These are phyloP conservation scores for Pseudonitzschia delicatissima DNA, from an alignment of 108 stramenopile species.

Conservation along the genomic window DNA sequence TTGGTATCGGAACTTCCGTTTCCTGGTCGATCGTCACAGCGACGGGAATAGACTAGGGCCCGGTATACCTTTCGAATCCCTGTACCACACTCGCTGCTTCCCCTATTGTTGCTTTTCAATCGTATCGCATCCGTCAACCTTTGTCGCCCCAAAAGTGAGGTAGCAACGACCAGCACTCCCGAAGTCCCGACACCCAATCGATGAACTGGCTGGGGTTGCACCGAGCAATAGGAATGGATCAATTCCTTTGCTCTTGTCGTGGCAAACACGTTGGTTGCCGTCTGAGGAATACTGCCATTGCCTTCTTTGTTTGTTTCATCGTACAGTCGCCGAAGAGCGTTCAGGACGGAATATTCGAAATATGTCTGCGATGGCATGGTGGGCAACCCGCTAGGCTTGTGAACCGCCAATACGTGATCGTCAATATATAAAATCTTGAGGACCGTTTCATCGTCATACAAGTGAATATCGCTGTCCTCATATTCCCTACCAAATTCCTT, in stretches of 20 bases:
- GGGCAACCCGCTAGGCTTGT: slow-evolving; percentile 5
- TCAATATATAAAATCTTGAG: slow-evolving; percentile 10
- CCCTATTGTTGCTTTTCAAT: not conserved
- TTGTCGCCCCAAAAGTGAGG: not conserved
- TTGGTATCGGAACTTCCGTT: not conserved
- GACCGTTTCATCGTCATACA: not conserved
- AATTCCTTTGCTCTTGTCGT: not conserved
- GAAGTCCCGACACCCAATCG: slow-evolving; percentile 11
- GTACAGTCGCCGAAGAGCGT: not conserved
- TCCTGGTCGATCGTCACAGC: not conserved
- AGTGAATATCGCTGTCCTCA: not conserved
- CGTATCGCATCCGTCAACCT: not conserved
- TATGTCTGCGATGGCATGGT: slow-evolving; percentile 9
- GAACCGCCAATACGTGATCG: slow-evolving; percentile 2
- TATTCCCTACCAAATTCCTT: too few species aligned
- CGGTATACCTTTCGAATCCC: not conserved
- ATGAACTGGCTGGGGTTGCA: slow-evolving; percentile 1
- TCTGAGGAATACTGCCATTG: too few species aligned
- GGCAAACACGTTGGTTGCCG: not conserved
- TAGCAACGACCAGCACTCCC: not conserved
- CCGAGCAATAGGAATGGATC: not conserved
- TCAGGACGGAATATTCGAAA: slow-evolving; percentile 6
- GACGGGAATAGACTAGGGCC: not conserved
- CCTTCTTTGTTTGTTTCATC: not conserved
- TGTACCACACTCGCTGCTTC: not conserved